A percentile compares a stretch with the other conserved stretches of the same genome.
Conservation (phyloP, 768 basidiomycete species). For the Sporobolomyces phaffii region DNA sequence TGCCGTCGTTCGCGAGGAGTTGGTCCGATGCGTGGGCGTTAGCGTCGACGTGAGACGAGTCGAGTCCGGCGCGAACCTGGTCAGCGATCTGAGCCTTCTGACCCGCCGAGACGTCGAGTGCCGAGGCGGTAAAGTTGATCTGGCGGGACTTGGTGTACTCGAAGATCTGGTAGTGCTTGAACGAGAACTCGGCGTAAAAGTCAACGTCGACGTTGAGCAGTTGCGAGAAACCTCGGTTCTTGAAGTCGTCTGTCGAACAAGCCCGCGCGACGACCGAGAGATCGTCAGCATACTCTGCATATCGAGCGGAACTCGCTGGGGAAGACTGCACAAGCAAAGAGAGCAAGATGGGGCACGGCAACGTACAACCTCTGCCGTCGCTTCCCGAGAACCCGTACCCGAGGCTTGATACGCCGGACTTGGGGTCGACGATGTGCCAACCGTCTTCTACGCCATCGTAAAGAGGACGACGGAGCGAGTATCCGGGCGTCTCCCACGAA, state of each 20-base stretch:
- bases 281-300: no score
- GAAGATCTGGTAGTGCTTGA: constrained; percentile 9
- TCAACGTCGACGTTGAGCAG: constrained; percentile 3
- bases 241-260: constrained; percentile 16
- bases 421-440: neutral
- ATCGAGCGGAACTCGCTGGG: no score
- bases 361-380: neutral
- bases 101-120: neutral
- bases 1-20: neutral
- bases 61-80: neutral
- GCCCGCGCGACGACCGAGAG: neutral
- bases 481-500: neutral
- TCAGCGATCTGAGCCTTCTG: neutral
- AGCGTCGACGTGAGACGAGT: neutral
- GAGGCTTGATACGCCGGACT: neutral
- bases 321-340: neutral
- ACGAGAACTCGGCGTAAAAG: constrained; percentile 7
- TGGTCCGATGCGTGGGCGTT: neutral
- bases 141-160: constrained; percentile 9
- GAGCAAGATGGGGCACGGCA: neutral
- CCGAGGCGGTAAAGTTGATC: constrained; percentile 1
- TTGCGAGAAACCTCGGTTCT: neutral
- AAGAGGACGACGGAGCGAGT: neutral
- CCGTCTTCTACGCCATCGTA: neutral
- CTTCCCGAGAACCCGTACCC: neutral